These are phyloP conservation scores for Echium plantagineum DNA, from an alignment of 257 asterid genomes.

Conservation along the genomic window DNA sequence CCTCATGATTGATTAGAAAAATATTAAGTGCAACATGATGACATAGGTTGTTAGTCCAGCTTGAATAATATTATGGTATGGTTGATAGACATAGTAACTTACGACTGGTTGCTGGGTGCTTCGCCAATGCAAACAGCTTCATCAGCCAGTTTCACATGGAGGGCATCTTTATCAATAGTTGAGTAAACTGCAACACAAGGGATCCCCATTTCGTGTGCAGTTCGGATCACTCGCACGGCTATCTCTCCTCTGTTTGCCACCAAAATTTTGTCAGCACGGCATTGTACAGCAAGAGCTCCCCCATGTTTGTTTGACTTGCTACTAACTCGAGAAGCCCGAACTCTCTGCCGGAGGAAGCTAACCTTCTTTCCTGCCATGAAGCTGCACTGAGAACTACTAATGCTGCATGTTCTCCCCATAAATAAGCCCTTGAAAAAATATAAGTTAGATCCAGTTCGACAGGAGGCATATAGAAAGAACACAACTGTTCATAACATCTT, in stretches of 20 bases:
- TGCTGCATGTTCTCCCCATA: slow-evolving; percentile 37
- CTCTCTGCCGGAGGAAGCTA: slow-evolving; percentile 45
- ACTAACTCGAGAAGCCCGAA: slow-evolving; percentile 33
- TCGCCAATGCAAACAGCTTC: slow-evolving; percentile 98
- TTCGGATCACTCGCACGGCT: slow-evolving; percentile 92
- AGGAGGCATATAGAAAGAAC: neutral
- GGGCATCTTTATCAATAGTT: slow-evolving; percentile 90
- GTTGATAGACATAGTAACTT: slow-evolving; percentile 24
- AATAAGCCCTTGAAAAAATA: slow-evolving; percentile 45
- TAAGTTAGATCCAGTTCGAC: slow-evolving; percentile 3
- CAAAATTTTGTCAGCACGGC: slow-evolving; percentile 64
- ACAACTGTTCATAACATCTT: neutral
- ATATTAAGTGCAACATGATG: too few species aligned
- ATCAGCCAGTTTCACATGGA: slow-evolving; percentile 97
- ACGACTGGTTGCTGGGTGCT: slow-evolving; percentile 99
- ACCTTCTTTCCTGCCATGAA: slow-evolving; percentile 55
- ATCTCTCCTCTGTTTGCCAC: slow-evolving; percentile 99
- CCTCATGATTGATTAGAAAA: too few species aligned
- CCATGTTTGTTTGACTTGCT: slow-evolving; percentile 41
- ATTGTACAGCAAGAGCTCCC: slow-evolving; percentile 55
- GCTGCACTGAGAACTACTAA: slow-evolving; percentile 75
- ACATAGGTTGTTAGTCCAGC: too few species aligned
- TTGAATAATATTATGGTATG: neutral
- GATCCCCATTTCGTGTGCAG: slow-evolving; percentile 99
- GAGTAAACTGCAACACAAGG: slow-evolving; percentile 98